phyloP scores from a whole-genome alignment of 2,329 filamentous ascomycete genomes.

The Curvularia hawaiiensis region DNA sequence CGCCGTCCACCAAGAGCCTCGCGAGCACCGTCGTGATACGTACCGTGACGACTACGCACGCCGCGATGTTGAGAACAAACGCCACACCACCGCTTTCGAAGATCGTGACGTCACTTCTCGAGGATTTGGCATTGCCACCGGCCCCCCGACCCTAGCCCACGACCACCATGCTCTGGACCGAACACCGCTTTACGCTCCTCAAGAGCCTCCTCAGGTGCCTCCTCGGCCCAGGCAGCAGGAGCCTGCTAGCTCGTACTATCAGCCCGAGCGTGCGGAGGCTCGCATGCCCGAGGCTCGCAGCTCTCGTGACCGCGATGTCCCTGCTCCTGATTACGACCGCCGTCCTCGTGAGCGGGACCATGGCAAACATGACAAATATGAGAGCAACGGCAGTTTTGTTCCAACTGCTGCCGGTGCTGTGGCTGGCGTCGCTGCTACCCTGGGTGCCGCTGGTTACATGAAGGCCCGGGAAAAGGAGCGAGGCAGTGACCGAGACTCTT shows the following conservation, averaged over 20 bases:
- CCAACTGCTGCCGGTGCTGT: slow-evolving; percentile 37
- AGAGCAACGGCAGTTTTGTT: slow-evolving; percentile 15
- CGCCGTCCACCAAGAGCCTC: slow-evolving; percentile 55
- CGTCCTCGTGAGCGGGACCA: slow-evolving; percentile 41
- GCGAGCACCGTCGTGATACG: slow-evolving; percentile 47
- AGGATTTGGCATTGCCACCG: slow-evolving; percentile 54
- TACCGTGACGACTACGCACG: slow-evolving; percentile 53
- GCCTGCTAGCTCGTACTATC: slow-evolving; percentile 29
- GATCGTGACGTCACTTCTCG: slow-evolving; percentile 53
- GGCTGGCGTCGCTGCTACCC: slow-evolving; percentile 37
- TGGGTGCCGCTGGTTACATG: slow-evolving; percentile 37
- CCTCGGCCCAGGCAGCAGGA: slow-evolving; percentile 25
- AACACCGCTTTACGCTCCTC: slow-evolving; percentile 34
- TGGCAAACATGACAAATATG: slow-evolving; percentile 23
- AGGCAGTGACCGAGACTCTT: slow-evolving; percentile 15
- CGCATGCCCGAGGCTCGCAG: slow-evolving; percentile 38
- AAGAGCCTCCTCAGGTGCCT: slow-evolving; percentile 26
- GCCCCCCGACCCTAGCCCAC: slow-evolving; percentile 23
- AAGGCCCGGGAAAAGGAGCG: slow-evolving; percentile 43
- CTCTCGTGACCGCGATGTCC: slow-evolving; percentile 30
- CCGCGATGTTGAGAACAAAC: slow-evolving; percentile 46
- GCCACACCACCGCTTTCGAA: slow-evolving; percentile 43
- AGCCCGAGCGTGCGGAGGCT: slow-evolving; percentile 35
- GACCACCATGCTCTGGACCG: slow-evolving; percentile 50
- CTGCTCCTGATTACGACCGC: slow-evolving; percentile 36